phyloP scores from a whole-genome alignment of 306 rosid species.

The Cajanus cajan region DNA sequence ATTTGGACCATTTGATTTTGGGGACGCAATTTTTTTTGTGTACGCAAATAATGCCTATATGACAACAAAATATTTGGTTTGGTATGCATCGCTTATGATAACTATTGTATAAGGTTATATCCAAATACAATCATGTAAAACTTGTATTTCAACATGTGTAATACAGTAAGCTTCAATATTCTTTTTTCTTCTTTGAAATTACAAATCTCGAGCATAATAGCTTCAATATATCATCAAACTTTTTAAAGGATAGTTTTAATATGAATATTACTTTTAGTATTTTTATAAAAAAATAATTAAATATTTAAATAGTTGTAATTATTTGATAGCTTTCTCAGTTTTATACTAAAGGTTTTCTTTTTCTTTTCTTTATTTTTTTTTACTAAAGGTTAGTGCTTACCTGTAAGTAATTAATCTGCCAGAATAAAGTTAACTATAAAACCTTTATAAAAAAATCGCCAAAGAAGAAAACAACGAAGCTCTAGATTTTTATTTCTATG shows the following conservation, averaged over 20 bases:
- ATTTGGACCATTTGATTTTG: background rate
- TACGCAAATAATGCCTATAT: background rate
- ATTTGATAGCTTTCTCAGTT: background rate
- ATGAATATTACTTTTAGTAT: no score
- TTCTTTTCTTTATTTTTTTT: no score
- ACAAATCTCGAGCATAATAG: no score
- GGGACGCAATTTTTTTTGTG: background rate
- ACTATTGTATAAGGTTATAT: background rate
- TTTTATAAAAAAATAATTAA: background rate
- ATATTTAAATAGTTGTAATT: background rate
- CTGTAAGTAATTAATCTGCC: no score
- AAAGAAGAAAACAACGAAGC: background rate
- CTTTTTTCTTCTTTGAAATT: no score
- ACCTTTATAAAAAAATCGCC: background rate
- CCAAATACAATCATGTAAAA: no score
- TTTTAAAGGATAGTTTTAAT: no score
- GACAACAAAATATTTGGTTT: background rate
- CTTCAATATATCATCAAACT: no score
- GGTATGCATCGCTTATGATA: background rate
- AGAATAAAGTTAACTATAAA: background rate
- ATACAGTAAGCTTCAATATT: no score
- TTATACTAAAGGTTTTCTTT: no score
- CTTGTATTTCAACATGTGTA: background rate
- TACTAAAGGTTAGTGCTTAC: no score
- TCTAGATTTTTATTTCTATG: background rate